Evolutionary conservation across 2,329 filamentous ascomycete genomes (phyloP).

Genomic region (Diaporthe nobilis): DNA sequence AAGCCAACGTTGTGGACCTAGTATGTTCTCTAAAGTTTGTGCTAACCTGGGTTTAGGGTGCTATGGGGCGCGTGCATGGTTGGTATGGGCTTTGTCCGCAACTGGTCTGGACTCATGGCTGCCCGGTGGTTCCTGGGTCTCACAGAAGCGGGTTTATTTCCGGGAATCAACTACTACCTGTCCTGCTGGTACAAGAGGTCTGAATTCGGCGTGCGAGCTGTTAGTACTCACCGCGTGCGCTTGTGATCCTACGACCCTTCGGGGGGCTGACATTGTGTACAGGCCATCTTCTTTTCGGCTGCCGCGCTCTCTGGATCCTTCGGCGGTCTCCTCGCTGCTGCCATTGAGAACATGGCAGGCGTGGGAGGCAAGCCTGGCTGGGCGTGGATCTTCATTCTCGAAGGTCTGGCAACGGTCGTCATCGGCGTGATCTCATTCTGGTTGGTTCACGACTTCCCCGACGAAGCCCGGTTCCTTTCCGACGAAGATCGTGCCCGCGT

Average conservation of each 20-base stretch:
- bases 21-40: background rate
- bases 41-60: conserved; percentile 56
- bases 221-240: conserved; percentile 29
- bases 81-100: conserved; percentile 76
- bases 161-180: conserved; percentile 77
- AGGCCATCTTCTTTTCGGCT: conserved; percentile 83
- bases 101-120: conserved; percentile 75
- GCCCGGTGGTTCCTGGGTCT: conserved; percentile 80
- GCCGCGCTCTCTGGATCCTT: conserved; percentile 83
- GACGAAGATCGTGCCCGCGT: conserved; percentile 77
- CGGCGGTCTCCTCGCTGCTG: conserved; percentile 78
- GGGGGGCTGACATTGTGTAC: background rate
- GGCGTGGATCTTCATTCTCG: conserved; percentile 76
- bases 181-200: conserved; percentile 84
- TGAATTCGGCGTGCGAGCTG: conserved; percentile 79
- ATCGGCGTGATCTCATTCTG: conserved; percentile 77
- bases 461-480: conserved; percentile 78
- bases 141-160: conserved; percentile 82
- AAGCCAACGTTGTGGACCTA: background rate
- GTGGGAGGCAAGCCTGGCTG: conserved; percentile 67
- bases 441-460: conserved; percentile 85
- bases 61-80: conserved; percentile 79
- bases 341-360: conserved; percentile 76
- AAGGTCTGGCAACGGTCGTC: conserved; percentile 77
- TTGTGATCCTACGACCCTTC: background rate